Percentiles rank a stretch among this genome's conserved stretches.
These are phyloP conservation scores for Gossypium bickii DNA, from an alignment of 345 rosid genomes.

Conservation along the genomic window DNA sequence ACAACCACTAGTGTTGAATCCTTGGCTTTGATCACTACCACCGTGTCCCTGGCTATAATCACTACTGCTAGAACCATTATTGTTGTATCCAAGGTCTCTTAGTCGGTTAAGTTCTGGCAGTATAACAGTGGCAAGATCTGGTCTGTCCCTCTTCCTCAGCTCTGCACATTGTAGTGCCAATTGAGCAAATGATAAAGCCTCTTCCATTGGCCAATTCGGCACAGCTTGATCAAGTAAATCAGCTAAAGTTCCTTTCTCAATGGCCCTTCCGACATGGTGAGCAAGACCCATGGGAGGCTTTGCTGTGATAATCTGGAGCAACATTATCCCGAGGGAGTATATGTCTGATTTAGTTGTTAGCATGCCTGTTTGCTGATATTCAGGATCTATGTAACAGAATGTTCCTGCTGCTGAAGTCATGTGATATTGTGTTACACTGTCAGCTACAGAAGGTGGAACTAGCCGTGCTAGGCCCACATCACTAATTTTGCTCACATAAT, in stretches of 20 bases:
- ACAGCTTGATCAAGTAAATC: conserved; percentile 65
- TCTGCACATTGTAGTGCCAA: conserved; percentile 66
- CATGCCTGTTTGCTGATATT: conserved; percentile 86
- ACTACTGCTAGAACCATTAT: conserved; percentile 1
- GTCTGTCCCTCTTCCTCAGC: conserved; percentile 77
- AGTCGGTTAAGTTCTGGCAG: conserved; percentile 73
- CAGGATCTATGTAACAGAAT: conserved; percentile 89
- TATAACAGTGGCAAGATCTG: conserved; percentile 63
- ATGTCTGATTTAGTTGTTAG: conserved; percentile 76
- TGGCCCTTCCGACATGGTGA: conserved; percentile 64
- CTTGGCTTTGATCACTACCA: background rate
- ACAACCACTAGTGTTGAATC: background rate
- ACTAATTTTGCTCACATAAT: conserved; percentile 85
- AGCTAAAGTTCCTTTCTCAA: conserved; percentile 53
- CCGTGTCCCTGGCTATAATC: background rate
- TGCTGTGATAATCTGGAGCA: conserved; percentile 84
- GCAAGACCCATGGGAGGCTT: conserved; percentile 82
- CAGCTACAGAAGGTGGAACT: conserved; percentile 76
- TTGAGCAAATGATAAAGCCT: conserved; percentile 52
- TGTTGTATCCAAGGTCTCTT: conserved; percentile 28
- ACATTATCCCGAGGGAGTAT: conserved; percentile 77
- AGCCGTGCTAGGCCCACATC: conserved; percentile 92
- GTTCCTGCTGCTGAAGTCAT: conserved; percentile 95
- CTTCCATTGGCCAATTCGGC: conserved; percentile 74
- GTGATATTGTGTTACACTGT: conserved; percentile 79